Base-by-base conservation (phyloP, 805 yeast genomes). In the Schwanniomyces polymorphus region DNA sequence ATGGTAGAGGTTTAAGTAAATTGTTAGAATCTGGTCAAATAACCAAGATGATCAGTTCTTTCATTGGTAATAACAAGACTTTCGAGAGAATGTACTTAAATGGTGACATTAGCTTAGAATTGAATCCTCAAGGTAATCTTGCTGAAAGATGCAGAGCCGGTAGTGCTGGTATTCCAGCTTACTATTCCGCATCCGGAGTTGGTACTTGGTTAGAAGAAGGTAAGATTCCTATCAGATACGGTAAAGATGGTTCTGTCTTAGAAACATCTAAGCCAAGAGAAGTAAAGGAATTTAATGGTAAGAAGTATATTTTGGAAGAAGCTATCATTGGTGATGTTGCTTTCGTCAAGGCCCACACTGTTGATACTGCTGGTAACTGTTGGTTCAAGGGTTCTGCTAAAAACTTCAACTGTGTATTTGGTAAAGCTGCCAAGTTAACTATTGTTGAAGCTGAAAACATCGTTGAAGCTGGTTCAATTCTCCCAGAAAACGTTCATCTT, bases 181-280 rank as follows among this genome's bases (percentile, higher is more conserved):
- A 72, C 49, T 77, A 65, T 55, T 70, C 80, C 7, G 72, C 79
- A 1, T 72, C 82, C 0, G 82, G 81, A 14, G 78, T 66, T n/a
- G 72, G 71, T 27, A 77, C 81, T n/a, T 74, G 78, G 77, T 62
- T 77, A 14, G 77, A 77, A 54, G 65, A 72, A 43, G 81, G 82
- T 21, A 68, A 72, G 48, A 57, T 77, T 53, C 80, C 81, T 0
- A 58, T 74, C 8, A 58, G 69, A 43, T 75, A 75, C 57, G 66
- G 63, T 40, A 49, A 50, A 23, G 40, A 53, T 16, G 75, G 78
- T 12, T 21, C 39, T 37, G 76, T 75, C 2, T 54, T 67, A 34
- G 61, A 64, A 46, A 62, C 65, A 31, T 57, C 69, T 14, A 54
- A 62, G 26, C 75, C 78, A 9, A 64, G 73, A 44, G 81, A 77